phyloP scores from a whole-genome alignment of 108 stramenopile species.

The Mediolabrus comicus region DNA sequence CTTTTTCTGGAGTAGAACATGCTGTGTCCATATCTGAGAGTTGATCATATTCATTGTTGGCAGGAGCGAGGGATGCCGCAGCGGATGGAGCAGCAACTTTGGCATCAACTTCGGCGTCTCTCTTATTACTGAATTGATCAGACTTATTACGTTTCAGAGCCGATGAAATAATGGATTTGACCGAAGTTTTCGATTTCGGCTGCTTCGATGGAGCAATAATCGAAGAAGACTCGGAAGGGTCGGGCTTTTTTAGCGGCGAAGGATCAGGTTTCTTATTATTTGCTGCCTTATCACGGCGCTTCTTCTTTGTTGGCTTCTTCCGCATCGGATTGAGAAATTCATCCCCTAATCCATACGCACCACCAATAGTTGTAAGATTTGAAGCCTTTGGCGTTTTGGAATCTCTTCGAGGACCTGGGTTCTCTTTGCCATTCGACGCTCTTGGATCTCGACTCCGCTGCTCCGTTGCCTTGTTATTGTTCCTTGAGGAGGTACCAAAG shows the following conservation, averaged over 20 bases:
- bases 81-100: neutral
- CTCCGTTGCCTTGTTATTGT: neutral
- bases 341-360: conserved; percentile 6
- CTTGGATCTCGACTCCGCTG: neutral
- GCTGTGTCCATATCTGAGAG: conserved; percentile 26
- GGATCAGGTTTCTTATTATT: conserved; percentile 12
- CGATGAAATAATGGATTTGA: neutral
- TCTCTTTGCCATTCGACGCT: conserved; percentile 4
- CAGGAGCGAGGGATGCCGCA: neutral
- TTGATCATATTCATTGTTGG: neutral
- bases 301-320: neutral
- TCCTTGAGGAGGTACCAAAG: conserved; percentile 11
- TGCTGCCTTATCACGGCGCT: no score
- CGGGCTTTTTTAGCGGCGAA: no score
- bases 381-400: conserved; percentile 40
- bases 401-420: conserved; percentile 1
- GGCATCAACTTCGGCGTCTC: neutral
- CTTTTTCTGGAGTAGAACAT: conserved; percentile 25
- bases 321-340: neutral
- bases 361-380: conserved; percentile 21
- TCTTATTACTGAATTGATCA: neutral
- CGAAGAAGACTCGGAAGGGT: neutral
- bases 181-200: neutral
- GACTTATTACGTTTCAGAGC: neutral
- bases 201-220: neutral